Evolutionary conservation across 106 monocot species (phyloP).

Genomic region (Dactylorhiza incarnata): DNA sequence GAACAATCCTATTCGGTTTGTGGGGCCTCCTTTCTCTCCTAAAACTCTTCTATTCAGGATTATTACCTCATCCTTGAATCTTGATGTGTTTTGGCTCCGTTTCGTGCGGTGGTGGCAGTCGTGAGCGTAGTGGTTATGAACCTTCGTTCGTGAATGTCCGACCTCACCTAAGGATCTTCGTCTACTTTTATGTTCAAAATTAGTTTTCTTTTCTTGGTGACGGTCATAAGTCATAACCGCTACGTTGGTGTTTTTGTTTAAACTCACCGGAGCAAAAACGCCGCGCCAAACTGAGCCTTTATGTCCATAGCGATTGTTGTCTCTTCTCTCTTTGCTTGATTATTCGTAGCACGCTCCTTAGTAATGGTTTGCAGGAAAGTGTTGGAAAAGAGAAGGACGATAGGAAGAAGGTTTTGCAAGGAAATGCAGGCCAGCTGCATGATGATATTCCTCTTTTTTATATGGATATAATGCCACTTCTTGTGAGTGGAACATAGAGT

Average conservation of each 20-base stretch:
- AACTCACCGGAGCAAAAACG: too few species aligned
- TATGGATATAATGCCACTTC: constrained; percentile 90
- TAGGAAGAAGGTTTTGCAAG: constrained; percentile 19
- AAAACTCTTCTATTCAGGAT: too few species aligned
- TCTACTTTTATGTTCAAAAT: too few species aligned
- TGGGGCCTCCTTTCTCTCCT: not conserved
- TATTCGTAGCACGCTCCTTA: not conserved
- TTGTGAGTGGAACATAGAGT: constrained; percentile 38
- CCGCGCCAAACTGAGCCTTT: not conserved
- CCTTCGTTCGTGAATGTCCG: too few species aligned
- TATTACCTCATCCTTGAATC: too few species aligned
- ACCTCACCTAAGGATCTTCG: too few species aligned
- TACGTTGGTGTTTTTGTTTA: too few species aligned
- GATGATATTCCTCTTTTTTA: constrained; percentile 87
- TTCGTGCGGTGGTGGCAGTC: too few species aligned
- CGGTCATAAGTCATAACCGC: too few species aligned
- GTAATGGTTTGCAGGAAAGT: constrained; percentile 31
- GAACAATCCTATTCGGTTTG: constrained; percentile 31
- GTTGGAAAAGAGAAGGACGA: constrained; percentile 75
- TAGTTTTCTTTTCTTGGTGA: not conserved
- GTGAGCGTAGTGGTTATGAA: too few species aligned
- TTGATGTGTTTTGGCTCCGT: too few species aligned
- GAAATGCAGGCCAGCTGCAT: constrained; percentile 31
- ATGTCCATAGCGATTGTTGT: not conserved
- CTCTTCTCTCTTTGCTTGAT: not conserved